phyloP scores from a whole-genome alignment of 257 asterid genomes.

The Echium plantagineum region DNA sequence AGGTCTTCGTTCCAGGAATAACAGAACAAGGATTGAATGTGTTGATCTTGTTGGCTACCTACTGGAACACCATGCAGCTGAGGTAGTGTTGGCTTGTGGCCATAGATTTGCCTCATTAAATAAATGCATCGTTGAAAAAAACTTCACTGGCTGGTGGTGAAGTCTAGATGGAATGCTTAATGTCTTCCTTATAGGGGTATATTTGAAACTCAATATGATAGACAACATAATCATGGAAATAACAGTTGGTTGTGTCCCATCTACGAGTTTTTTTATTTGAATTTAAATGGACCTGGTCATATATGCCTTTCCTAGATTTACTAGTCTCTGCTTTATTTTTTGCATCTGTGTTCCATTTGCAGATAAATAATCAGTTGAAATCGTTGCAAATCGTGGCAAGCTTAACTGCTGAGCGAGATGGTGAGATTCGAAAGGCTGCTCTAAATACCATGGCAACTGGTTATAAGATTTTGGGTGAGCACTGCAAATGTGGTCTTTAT shows the following conservation, averaged over 20 bases:
- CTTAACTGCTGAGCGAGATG: conserved; percentile 96
- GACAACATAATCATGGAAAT: neutral
- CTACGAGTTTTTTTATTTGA: neutral
- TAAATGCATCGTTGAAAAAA: neutral
- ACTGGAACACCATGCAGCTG: conserved; percentile 76
- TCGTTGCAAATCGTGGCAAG: conserved; percentile 96
- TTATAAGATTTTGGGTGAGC: conserved; percentile 91
- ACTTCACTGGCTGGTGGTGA: neutral
- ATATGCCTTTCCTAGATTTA: neutral
- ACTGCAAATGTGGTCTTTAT: conserved; percentile 8
- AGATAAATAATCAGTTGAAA: conserved; percentile 83
- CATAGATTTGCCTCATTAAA: neutral
- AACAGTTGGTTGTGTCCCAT: neutral
- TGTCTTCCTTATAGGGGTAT: neutral
- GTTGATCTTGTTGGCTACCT: conserved; percentile 91
- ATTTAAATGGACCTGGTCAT: neutral
- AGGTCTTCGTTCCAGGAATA: conserved; percentile 94
- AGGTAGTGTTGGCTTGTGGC: conserved; percentile 48
- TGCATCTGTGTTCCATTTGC: conserved; percentile 11
- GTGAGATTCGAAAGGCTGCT: conserved; percentile 93
- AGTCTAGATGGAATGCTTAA: neutral
- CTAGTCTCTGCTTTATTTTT: conserved; percentile 8
- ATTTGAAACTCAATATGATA: too few species aligned
- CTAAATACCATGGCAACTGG: conserved; percentile 85
- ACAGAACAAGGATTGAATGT: conserved; percentile 84